Conservation (phyloP, 2,329 filamentous ascomycete genomes). For the Alternaria sp. region DNA sequence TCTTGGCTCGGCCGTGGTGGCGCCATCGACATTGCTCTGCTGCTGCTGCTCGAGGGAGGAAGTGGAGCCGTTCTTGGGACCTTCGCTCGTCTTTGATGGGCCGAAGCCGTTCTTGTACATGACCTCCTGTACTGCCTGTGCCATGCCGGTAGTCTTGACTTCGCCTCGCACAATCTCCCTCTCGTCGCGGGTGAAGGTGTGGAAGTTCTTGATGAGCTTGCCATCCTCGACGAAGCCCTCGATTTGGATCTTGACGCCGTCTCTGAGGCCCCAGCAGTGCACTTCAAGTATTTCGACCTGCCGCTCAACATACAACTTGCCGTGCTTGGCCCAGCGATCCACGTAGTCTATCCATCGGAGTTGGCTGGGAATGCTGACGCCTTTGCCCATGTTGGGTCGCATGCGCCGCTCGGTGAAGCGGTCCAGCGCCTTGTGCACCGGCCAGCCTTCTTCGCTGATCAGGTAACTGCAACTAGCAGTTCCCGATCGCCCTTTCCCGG, state of each 20-base stretch:
- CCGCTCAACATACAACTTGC: constrained; percentile 81
- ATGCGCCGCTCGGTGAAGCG: constrained; percentile 84
- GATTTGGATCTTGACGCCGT: constrained; percentile 85
- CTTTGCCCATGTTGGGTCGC: constrained; percentile 85
- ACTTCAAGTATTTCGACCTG: constrained; percentile 86
- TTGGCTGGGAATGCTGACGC: constrained; percentile 93
- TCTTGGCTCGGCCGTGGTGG: constrained; percentile 17
- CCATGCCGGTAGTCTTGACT: constrained; percentile 51
- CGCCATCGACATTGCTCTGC: constrained; percentile 22
- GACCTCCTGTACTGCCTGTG: constrained; percentile 55
- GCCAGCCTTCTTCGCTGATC: constrained; percentile 83
- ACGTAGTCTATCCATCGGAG: constrained; percentile 87
- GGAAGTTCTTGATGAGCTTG: constrained; percentile 81
- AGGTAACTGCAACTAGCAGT: constrained; percentile 88
- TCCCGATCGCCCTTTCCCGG: constrained; percentile 91
- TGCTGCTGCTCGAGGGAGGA: constrained; percentile 22
- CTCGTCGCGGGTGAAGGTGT: constrained; percentile 78
- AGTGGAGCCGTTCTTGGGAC: constrained; percentile 28
- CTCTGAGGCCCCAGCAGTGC: constrained; percentile 85
- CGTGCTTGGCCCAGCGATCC: constrained; percentile 78
- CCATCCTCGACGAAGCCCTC: constrained; percentile 90
- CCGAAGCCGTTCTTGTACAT: constrained; percentile 49
- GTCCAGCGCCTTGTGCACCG: constrained; percentile 66
- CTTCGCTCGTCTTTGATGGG: constrained; percentile 29
- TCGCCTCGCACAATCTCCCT: constrained; percentile 69